Conservation (phyloP, 2,329 filamentous ascomycete genomes). For the Curvularia verruculosa region DNA sequence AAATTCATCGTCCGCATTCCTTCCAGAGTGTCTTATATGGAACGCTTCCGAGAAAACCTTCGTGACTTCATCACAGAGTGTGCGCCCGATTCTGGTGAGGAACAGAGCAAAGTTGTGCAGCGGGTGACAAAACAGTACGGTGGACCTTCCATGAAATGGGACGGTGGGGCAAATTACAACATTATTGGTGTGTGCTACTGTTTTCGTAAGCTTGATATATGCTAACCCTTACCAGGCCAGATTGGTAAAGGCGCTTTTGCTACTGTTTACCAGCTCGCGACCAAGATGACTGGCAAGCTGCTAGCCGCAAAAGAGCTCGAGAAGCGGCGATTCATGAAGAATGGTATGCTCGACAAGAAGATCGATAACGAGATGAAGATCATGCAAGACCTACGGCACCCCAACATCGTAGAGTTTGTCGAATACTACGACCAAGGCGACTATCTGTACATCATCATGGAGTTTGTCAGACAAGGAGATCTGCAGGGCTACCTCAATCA, state of each 20-base stretch:
- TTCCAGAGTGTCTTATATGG: constrained; percentile 68
- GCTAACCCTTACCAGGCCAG: constrained; percentile 53
- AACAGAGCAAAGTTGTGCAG: constrained; percentile 30
- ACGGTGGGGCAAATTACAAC: constrained; percentile 84
- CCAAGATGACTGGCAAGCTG: constrained; percentile 79
- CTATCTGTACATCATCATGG: constrained; percentile 95
- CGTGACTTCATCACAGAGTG: constrained; percentile 64
- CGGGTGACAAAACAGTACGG: constrained; percentile 36
- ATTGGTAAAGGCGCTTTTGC: constrained; percentile 96
- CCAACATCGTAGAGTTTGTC: constrained; percentile 89
- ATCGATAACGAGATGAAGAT: constrained; percentile 98
- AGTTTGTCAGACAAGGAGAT: constrained; percentile 83
- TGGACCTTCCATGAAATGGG: constrained; percentile 73
- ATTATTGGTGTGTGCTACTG: constrained; percentile 57
- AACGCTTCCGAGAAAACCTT: constrained; percentile 72
- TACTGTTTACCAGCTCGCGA: constrained; percentile 87
- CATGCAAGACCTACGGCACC: constrained; percentile 83
- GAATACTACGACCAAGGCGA: constrained; percentile 84
- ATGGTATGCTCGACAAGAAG: constrained; percentile 85
- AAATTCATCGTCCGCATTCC: constrained; percentile 88
- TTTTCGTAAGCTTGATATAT: neutral
- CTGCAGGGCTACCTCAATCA: constrained; percentile 73
- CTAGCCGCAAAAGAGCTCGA: constrained; percentile 95
- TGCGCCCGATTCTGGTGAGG: constrained; percentile 29
- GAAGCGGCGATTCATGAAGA: constrained; percentile 91